These are phyloP conservation scores for Aureobasidium namibiae DNA, from an alignment of 2,329 filamentous ascomycete genomes.

Conservation along the genomic window DNA sequence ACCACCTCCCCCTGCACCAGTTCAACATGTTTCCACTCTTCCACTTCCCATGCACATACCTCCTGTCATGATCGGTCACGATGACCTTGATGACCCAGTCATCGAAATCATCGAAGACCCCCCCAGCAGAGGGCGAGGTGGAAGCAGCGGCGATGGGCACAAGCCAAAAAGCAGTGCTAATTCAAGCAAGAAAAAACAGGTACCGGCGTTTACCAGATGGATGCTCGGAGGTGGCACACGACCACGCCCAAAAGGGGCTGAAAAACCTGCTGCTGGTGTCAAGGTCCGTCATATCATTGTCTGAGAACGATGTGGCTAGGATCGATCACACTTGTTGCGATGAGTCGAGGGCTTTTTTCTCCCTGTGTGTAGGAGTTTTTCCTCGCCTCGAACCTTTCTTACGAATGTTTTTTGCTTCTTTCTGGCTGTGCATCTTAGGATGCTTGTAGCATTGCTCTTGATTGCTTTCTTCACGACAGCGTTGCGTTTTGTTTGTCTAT, in stretches of 20 bases:
- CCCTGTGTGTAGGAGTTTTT: constrained; percentile 6
- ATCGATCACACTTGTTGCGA: background rate
- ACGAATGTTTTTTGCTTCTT: background rate
- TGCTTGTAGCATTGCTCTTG: background rate
- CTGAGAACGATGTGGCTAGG: background rate
- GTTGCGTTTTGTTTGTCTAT: background rate
- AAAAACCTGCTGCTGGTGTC: constrained; percentile 6
- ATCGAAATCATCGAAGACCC: background rate
- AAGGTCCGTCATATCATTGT: background rate
- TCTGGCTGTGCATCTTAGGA: background rate
- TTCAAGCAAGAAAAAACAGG: background rate
- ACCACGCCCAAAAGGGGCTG: constrained; percentile 7
- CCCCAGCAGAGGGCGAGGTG: background rate
- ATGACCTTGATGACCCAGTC: background rate
- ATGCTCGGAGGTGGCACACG: constrained; percentile 1
- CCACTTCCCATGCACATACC: background rate
- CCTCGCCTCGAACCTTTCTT: background rate
- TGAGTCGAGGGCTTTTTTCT: constrained; percentile 1
- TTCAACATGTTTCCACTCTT: background rate
- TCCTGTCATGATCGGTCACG: background rate
- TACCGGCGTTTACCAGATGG: background rate
- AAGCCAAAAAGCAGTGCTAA: background rate
- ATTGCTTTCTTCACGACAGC: background rate
- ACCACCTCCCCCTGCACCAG: background rate
- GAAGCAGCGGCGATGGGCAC: background rate